Evolutionary conservation across 2,329 filamentous ascomycete genomes (phyloP).

Genomic region (Coniochaeta prunicola): DNA sequence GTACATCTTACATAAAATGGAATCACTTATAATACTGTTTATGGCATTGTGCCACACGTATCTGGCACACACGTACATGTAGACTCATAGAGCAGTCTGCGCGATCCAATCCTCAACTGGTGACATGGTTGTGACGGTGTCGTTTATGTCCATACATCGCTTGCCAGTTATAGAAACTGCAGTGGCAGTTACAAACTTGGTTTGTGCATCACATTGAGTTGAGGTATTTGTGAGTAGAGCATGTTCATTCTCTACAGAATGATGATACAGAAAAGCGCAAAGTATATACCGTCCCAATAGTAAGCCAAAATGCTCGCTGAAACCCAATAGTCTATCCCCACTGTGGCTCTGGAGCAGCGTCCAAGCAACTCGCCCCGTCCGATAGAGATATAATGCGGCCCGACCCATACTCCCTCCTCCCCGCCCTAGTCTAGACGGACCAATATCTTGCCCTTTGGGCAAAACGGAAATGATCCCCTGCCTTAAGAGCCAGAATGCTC

Average conservation of each 20-base stretch:
- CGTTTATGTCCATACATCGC: too few relatives aligned
- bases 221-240: too few relatives aligned
- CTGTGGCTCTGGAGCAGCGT: background rate
- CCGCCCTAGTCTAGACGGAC: too few relatives aligned
- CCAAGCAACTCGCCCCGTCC: background rate
- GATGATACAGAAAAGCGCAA: background rate
- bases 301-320: background rate
- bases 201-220: too few relatives aligned
- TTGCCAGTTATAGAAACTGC: too few relatives aligned
- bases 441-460: too few relatives aligned
- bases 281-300: background rate
- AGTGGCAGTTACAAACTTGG: background rate
- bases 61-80: too few relatives aligned
- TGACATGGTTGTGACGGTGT: too few relatives aligned
- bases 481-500: background rate
- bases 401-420: too few relatives aligned
- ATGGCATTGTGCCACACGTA: background rate
- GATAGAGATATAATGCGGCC: background rate
- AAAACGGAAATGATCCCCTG: background rate
- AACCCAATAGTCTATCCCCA: background rate
- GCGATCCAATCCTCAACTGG: too few relatives aligned
- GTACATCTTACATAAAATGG: background rate
- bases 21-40: background rate
- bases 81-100: too few relatives aligned
- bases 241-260: background rate